A percentile compares a stretch with the other conserved stretches of the same genome.
Conservation (phyloP, 306 rosid genomes). For the Styphnolobium japonicum region DNA sequence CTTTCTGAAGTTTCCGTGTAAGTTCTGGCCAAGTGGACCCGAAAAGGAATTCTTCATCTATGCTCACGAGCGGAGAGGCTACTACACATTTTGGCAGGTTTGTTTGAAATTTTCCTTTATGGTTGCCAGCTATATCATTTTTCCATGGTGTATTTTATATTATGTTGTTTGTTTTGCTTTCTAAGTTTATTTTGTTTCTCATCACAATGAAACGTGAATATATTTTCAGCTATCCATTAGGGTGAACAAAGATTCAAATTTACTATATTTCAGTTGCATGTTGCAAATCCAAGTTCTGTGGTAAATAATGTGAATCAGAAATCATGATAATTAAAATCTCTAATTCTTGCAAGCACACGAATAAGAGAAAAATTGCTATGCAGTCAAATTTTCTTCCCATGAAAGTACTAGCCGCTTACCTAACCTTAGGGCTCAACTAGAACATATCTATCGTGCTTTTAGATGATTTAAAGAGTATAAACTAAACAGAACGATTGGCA, state of each 20-base stretch:
- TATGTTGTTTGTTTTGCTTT: not conserved
- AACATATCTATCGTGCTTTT: slow-evolving; percentile 13
- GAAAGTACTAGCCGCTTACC: slow-evolving; percentile 26
- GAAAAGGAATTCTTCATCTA: slow-evolving; percentile 94
- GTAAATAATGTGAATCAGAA: not conserved
- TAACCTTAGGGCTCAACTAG: slow-evolving; percentile 24
- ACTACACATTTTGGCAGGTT: slow-evolving; percentile 99
- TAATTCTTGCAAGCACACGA: not conserved
- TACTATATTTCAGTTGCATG: not conserved
- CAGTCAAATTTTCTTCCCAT: slow-evolving; percentile 8
- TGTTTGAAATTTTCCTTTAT: slow-evolving; percentile 1
- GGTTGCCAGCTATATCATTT: slow-evolving; percentile 28
- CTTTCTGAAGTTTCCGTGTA: slow-evolving; percentile 85
- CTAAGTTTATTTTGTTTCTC: slow-evolving; percentile 10
- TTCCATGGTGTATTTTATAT: not conserved
- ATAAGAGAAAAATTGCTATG: not conserved
- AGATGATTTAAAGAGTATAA: slow-evolving; percentile 6
- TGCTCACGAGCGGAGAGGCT: slow-evolving; percentile 95
- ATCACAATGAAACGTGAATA: not conserved
- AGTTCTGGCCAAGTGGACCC: slow-evolving; percentile 92
- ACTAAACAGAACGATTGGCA: slow-evolving; percentile 22
- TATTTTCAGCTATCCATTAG: slow-evolving; percentile 6
- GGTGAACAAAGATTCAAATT: not conserved
- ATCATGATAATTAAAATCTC: not conserved
- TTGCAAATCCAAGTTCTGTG: not conserved